These are phyloP conservation scores for Podospora australis DNA, from an alignment of 495 filamentous ascomycete genomes.

Conservation along the genomic window DNA sequence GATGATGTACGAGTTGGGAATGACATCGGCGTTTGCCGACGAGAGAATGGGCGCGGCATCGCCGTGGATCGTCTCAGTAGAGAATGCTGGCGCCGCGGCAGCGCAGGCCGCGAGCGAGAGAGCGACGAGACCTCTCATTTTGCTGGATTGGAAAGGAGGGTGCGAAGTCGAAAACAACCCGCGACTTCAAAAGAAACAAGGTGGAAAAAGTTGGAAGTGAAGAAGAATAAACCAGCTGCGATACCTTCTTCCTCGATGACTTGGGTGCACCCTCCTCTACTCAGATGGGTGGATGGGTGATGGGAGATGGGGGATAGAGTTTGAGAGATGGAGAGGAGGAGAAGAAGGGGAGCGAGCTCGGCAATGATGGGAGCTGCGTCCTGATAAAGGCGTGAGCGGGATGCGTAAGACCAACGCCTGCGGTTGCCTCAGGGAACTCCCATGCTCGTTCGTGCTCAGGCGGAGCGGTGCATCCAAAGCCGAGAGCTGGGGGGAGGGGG, in stretches of 20 bases:
- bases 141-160: constrained; percentile 15
- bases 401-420: constrained; percentile 21
- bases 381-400: constrained; percentile 27
- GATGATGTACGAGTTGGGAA: constrained; percentile 93
- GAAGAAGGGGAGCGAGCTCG: constrained; percentile 23
- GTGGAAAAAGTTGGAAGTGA: constrained; percentile 19
- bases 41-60: constrained; percentile 85
- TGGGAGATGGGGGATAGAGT: constrained; percentile 40
- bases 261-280: constrained; percentile 15
- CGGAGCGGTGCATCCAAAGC: constrained; percentile 3
- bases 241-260: constrained; percentile 20
- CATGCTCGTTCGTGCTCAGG: constrained; percentile 10
- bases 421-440: constrained; percentile 22
- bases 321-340: constrained; percentile 21
- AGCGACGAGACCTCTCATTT: constrained; percentile 70
- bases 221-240: constrained; percentile 19
- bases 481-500: constrained; percentile 7
- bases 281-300: constrained; percentile 26
- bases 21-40: constrained; percentile 60
- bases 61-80: constrained; percentile 72
- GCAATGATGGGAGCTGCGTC: constrained; percentile 24
- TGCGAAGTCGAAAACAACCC: constrained; percentile 34
- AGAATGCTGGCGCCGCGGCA: constrained; percentile 67
- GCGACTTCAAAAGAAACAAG: constrained; percentile 35
- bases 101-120: constrained; percentile 62